phyloP scores from a whole-genome alignment of 164 flowering plant species.

The Annona squamosa region DNA sequence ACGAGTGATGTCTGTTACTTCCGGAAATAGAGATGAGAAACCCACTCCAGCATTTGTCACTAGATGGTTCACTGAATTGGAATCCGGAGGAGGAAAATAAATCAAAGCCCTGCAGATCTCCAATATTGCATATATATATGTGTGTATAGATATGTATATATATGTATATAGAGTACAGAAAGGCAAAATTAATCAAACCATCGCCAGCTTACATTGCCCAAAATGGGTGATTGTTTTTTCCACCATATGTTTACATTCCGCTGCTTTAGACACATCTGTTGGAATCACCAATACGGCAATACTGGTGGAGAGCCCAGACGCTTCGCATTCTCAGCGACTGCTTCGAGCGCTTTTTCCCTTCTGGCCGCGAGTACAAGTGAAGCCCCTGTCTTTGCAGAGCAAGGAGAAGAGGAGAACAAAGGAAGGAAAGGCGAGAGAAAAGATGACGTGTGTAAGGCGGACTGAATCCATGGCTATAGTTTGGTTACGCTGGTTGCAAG shows the following conservation, averaged over 20 bases:
- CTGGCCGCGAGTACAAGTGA: slow-evolving; percentile 46
- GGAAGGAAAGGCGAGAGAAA: neutral
- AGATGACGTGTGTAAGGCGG: neutral
- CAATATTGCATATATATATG: no score
- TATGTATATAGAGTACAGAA: no score
- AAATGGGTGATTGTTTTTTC: slow-evolving; percentile 39
- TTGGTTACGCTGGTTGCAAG: no score
- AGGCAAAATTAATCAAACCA: neutral
- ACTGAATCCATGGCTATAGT: neutral
- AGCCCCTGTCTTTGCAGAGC: slow-evolving; percentile 43
- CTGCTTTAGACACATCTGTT: slow-evolving; percentile 44
- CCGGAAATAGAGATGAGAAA: no score
- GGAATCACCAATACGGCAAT: slow-evolving; percentile 21
- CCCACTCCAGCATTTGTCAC: no score
- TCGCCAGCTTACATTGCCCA: slow-evolving; percentile 36
- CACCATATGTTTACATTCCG: slow-evolving; percentile 38
- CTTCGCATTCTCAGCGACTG: slow-evolving; percentile 34
- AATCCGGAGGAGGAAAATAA: neutral
- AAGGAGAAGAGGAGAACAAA: neutral
- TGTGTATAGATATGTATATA: no score
- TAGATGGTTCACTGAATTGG: neutral
- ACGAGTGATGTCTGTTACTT: no score
- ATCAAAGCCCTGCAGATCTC: no score
- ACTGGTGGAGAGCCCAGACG: slow-evolving; percentile 48
- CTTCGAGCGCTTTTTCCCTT: slow-evolving; percentile 37